Evolutionary conservation across 1,284 basidiomycete species (phyloP).

Genomic region (Leucoagaricus sp.): DNA sequence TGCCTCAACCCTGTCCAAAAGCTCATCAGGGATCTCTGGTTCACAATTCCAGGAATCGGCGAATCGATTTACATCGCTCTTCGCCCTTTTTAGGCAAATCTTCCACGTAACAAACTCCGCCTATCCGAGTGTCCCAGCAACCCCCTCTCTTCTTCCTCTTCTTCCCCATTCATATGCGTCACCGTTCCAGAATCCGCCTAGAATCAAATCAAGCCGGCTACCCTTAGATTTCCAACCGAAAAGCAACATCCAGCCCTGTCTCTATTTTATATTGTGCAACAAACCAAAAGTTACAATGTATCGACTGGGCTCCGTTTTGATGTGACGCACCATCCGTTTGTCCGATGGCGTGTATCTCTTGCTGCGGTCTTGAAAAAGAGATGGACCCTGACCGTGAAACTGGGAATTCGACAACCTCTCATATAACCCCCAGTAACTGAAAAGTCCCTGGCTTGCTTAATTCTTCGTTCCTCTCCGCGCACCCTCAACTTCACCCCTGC

Average conservation of each 20-base stretch:
- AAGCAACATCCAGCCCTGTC: background rate
- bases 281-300: background rate
- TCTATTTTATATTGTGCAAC: background rate
- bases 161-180: background rate
- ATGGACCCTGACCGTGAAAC: background rate
- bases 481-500: too few species aligned
- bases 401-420: background rate
- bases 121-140: background rate
- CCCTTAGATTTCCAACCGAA: background rate
- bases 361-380: background rate
- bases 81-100: background rate
- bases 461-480: background rate
- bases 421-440: conserved; percentile 1
- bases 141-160: background rate
- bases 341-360: background rate
- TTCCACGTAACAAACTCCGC: conserved; percentile 11
- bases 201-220: background rate
- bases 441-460: background rate
- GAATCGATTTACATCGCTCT: background rate
- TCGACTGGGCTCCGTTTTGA: conserved; percentile 6
- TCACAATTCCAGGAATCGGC: background rate
- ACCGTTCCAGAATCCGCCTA: background rate
- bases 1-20: background rate
- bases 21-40: background rate
- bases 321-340: background rate